These are phyloP conservation scores for Cajanus cajan DNA, from an alignment of 306 rosid species.

Conservation along the genomic window DNA sequence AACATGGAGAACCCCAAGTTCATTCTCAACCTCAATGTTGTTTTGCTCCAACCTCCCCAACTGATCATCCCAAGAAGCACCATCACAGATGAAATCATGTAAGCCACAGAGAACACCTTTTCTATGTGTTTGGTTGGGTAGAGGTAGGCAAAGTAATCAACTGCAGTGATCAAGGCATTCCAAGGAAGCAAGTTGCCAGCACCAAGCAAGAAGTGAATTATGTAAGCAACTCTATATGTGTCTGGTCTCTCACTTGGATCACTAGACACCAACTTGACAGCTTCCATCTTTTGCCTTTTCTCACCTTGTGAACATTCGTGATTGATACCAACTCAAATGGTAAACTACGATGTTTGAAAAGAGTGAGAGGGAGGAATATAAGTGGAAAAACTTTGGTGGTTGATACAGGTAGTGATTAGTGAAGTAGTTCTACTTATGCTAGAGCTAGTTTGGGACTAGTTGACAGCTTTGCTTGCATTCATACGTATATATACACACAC, in stretches of 20 bases:
- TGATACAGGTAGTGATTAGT: background rate
- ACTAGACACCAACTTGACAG: slow-evolving; percentile 37
- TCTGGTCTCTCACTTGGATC: slow-evolving; percentile 52
- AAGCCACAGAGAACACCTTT: slow-evolving; percentile 81
- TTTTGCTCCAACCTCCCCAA: slow-evolving; percentile 66
- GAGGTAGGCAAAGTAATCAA: slow-evolving; percentile 78
- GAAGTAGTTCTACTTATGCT: slow-evolving; percentile 19
- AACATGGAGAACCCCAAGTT: slow-evolving; percentile 48
- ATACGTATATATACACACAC: background rate
- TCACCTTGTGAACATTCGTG: slow-evolving; percentile 14
- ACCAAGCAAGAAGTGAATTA: slow-evolving; percentile 86
- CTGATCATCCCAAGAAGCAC: slow-evolving; percentile 59
- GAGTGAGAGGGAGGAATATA: slow-evolving; percentile 39
- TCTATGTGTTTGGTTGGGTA: slow-evolving; percentile 74
- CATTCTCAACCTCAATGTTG: slow-evolving; percentile 57
- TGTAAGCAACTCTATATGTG: slow-evolving; percentile 63
- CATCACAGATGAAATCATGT: slow-evolving; percentile 58
- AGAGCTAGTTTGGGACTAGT: slow-evolving; percentile 32
- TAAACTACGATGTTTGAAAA: slow-evolving; percentile 43
- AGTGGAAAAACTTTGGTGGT: background rate
- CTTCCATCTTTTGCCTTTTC: slow-evolving; percentile 48
- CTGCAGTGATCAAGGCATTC: slow-evolving; percentile 95
- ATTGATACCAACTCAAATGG: slow-evolving; percentile 29
- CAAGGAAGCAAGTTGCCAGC: slow-evolving; percentile 93
- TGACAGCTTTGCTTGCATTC: slow-evolving; percentile 35